Conservation (phyloP, 257 asterid genomes). For the Capsicum pubescens region DNA sequence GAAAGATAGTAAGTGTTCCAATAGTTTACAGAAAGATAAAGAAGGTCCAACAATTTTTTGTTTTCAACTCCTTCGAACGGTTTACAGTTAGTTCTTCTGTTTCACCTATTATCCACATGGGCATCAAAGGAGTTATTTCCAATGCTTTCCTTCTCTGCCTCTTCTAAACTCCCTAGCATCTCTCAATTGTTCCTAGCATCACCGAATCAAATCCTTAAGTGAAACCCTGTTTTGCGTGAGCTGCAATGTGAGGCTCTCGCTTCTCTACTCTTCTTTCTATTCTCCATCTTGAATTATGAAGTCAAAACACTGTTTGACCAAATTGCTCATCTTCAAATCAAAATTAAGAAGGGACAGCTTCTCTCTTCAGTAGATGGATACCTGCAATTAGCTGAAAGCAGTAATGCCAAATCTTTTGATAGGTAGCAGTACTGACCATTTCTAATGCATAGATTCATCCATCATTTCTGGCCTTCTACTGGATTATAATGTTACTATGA, state of each 20-base stretch:
- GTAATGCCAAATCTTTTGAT: not conserved
- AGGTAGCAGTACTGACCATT: not conserved
- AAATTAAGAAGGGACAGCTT: not conserved
- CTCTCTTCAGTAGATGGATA: not conserved
- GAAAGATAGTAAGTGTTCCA: not conserved
- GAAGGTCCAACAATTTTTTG: not conserved
- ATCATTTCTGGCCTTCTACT: not conserved
- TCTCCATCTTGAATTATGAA: not conserved
- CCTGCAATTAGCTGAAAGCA: conserved; percentile 17
- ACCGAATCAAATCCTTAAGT: not conserved
- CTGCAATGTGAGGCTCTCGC: not conserved
- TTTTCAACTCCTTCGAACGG: not conserved
- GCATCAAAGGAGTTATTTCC: not conserved
- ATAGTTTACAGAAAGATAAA: not conserved
- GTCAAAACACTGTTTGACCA: not conserved
- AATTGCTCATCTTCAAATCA: conserved; percentile 11
- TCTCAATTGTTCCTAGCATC: not conserved
- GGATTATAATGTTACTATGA: not conserved
- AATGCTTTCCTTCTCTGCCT: not conserved
- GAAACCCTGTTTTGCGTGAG: not conserved
- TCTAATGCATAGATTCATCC: not conserved
- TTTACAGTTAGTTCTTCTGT: not conserved
- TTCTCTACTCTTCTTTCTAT: not conserved
- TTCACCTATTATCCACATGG: not conserved
- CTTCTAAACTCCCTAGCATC: conserved; percentile 6